Evolutionary conservation across 2,329 filamentous ascomycete genomes (phyloP).

Genomic region (Pseudogymnoascus sp.): DNA sequence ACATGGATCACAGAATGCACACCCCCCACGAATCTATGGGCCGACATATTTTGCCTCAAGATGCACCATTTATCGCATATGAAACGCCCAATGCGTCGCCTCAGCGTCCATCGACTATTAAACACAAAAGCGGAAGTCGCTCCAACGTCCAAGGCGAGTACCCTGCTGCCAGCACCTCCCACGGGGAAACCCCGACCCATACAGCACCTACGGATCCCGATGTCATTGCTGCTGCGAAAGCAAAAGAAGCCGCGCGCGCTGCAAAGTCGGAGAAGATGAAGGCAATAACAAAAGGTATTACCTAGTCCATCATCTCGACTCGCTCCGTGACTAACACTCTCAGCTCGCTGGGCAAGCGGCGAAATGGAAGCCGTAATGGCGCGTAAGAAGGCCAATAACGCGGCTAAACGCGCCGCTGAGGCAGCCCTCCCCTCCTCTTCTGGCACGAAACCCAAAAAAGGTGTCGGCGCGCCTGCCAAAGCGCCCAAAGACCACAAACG

Average conservation of each 20-base stretch:
- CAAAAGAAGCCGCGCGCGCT: conserved; percentile 4
- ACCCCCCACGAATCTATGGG: background rate
- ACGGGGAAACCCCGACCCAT: background rate
- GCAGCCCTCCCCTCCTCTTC: background rate
- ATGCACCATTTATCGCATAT: conserved; percentile 2
- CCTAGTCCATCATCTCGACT: background rate
- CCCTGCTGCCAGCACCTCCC: background rate
- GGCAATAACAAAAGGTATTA: conserved; percentile 11
- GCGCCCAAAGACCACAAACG: background rate
- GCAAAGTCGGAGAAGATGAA: conserved; percentile 12
- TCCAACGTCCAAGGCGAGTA: background rate
- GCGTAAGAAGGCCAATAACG: conserved; percentile 51
- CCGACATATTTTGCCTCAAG: background rate
- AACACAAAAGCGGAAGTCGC: background rate
- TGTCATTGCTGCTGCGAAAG: background rate
- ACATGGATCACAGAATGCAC: background rate
- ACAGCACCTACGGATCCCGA: background rate
- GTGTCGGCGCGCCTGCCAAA: background rate
- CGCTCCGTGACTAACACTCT: background rate
- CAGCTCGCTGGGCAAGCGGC: conserved; percentile 48
- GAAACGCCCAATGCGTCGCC: background rate
- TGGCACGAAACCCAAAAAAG: background rate
- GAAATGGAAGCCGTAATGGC: conserved; percentile 53
- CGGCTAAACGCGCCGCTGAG: conserved; percentile 35
- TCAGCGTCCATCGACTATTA: background rate